Percentiles rank a stretch among this genome's conserved stretches.
phyloP scores from a whole-genome alignment of 129 eudicot species.

The Cynara cardunculus region DNA sequence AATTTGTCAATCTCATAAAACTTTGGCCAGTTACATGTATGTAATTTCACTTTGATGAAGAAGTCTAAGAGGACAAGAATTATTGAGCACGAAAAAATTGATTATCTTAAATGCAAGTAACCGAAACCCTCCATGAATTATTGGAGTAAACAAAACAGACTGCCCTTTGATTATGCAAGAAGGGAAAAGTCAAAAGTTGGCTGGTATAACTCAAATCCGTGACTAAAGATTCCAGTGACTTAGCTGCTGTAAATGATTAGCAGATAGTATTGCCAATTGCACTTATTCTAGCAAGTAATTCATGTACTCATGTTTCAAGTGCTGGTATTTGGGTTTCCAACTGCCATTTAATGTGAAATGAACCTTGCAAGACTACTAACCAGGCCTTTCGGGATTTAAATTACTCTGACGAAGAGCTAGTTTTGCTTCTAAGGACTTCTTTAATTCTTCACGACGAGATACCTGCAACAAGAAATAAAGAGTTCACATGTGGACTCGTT shows the following conservation, averaged over 20 bases:
- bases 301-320: not conserved
- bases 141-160: not conserved
- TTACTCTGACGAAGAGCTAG: slow-evolving; percentile 77
- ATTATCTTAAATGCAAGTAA: not conserved
- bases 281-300: not conserved
- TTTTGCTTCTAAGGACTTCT: slow-evolving; percentile 70
- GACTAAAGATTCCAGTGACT: not conserved
- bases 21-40: not conserved
- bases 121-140: not conserved
- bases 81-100: not conserved
- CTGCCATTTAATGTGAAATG: not conserved
- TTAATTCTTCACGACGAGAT: slow-evolving; percentile 83
- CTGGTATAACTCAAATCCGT: not conserved
- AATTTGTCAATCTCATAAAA: not conserved
- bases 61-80: not conserved
- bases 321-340: not conserved
- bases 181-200: not conserved
- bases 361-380: slow-evolving; percentile 36
- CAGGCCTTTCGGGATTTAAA: slow-evolving; percentile 84
- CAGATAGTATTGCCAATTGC: not conserved
- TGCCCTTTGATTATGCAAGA: not conserved
- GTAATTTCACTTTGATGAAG: not conserved
- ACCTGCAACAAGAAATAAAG: slow-evolving; percentile 42
- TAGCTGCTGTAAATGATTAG: not conserved
- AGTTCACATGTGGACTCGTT: not conserved